Percentiles rank a stretch among this genome's conserved stretches.
Evolutionary conservation across 495 filamentous ascomycete species (phyloP).

Genomic region (Ascodesmis nigricans): DNA sequence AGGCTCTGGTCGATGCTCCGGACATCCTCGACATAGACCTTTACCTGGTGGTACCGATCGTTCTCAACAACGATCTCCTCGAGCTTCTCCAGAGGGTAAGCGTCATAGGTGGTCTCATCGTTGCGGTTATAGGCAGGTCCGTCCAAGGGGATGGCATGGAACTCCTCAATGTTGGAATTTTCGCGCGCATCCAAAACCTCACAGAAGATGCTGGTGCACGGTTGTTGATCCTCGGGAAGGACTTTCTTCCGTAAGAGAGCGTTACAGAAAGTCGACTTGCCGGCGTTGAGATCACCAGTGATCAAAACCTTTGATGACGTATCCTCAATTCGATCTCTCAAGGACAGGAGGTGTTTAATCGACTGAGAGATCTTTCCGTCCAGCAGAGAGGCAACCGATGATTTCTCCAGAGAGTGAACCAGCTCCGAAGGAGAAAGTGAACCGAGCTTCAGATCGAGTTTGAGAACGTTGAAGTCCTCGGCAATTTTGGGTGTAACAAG

Average conservation of each 20-base stretch:
- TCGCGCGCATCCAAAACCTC: conserved; percentile 84
- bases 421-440: conserved; percentile 67
- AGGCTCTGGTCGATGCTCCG: conserved; percentile 79
- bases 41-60: conserved; percentile 73
- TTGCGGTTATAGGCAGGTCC: conserved; percentile 51
- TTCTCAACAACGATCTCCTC: conserved; percentile 83
- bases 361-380: conserved; percentile 87
- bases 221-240: conserved; percentile 88
- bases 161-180: conserved; percentile 77
- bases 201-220: conserved; percentile 97
- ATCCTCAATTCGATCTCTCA: conserved; percentile 89
- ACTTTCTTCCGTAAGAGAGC: conserved; percentile 79
- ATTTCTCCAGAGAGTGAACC: conserved; percentile 89
- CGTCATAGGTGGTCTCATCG: conserved; percentile 82
- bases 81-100: conserved; percentile 49
- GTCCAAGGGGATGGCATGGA: conserved; percentile 78
- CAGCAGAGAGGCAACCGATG: conserved; percentile 65
- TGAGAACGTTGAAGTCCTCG: conserved; percentile 85
- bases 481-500: conserved; percentile 83
- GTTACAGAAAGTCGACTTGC: conserved; percentile 98
- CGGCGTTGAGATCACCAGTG: conserved; percentile 93
- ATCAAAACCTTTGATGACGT: conserved; percentile 92
- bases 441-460: conserved; percentile 81
- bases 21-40: conserved; percentile 86
- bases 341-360: conserved; percentile 63